Conservation (phyloP, 164 flowering plant genomes). For the Stephania cephalantha region DNA sequence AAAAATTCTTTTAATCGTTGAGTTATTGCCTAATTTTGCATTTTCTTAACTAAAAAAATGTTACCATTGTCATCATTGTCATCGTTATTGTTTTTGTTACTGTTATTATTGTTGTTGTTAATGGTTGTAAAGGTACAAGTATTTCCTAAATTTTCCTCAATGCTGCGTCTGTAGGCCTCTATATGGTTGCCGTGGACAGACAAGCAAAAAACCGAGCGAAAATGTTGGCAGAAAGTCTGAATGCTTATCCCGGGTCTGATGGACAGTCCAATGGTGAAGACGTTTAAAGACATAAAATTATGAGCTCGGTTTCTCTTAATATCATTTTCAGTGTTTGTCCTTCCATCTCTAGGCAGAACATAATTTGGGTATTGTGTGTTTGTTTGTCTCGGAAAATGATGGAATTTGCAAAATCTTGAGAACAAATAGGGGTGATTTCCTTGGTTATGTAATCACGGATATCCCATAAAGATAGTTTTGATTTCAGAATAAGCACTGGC, state of each 20-base stretch:
- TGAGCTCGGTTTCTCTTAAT: background rate
- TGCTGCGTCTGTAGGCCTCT: conserved; percentile 46
- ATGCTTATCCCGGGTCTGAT: conserved; percentile 25
- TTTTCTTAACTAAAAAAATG: too few relatives aligned
- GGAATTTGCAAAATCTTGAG: background rate
- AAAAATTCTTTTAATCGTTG: too few relatives aligned
- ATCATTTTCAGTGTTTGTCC: conserved; percentile 4
- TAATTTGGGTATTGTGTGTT: conserved; percentile 6
- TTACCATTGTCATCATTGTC: too few relatives aligned
- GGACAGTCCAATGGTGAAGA: conserved; percentile 31
- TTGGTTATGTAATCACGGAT: background rate
- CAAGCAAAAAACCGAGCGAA: conserved; percentile 57
- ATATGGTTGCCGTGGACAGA: conserved; percentile 77
- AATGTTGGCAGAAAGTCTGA: conserved; percentile 53
- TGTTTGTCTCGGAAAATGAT: background rate
- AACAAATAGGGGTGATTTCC: background rate
- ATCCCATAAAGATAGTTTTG: background rate
- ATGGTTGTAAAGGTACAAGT: too few relatives aligned
- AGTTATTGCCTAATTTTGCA: too few relatives aligned
- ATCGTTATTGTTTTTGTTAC: too few relatives aligned
- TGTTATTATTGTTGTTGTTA: too few relatives aligned
- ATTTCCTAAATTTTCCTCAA: background rate
- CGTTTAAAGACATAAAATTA: conserved; percentile 12
- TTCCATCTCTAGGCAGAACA: conserved; percentile 1
- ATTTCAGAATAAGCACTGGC: background rate